Base-by-base conservation (phyloP, 495 filamentous ascomycete genomes). In the Hypoxylon fragiforme region DNA sequence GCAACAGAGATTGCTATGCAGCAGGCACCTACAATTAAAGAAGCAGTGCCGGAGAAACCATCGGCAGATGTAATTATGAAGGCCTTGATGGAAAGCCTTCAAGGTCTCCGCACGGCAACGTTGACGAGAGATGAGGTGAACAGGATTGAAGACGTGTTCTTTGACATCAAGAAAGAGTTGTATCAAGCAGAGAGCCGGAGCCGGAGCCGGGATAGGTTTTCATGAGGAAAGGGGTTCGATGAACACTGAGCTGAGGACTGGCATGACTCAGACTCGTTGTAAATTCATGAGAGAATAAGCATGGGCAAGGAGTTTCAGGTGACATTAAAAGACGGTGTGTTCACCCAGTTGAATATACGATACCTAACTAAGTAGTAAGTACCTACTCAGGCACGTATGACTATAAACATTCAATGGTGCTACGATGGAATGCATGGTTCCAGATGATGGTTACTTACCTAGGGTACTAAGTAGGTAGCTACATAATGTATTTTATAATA, bases 111-210 rank as follows among this genome's bases (percentile, higher is more conserved):
- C 47, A 57, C 60, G 9, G 75, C 77, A 32, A 71, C 65, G 20
- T 59, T 88, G 47, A 75, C 77, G 15, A 69, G 77, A 7, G 62
- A 73, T 37, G 76, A 81, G 44, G 73, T 84, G 22, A 77, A 77
- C 28, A 73, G 81, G 57, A 77, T 87, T 46, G 86, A 89, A 52
- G 81, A 87, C 55, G 66, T 87, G 62, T 77, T 87, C 51, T 84
- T 86, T 72, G 82, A 87, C 63, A 80, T 85, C 60, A 83, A 81
- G 50, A 75, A 81, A 50, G 80, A 83, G 59, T 70, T 85, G 56
- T 83, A 84, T 60, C 80, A 83, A 42, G 86, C 84, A 28, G 77
- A 78, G 52, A 73, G 71, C 61, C 76, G 84, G 52, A 69, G 77
- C 40, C 62, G 65, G 28, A 16, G 31, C 21, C 47, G 48, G 42